A percentile compares a stretch with the other conserved stretches of the same genome.
These are phyloP conservation scores for Parafenestella ontariensis DNA, from an alignment of 2,329 filamentous ascomycete genomes.

Conservation along the genomic window DNA sequence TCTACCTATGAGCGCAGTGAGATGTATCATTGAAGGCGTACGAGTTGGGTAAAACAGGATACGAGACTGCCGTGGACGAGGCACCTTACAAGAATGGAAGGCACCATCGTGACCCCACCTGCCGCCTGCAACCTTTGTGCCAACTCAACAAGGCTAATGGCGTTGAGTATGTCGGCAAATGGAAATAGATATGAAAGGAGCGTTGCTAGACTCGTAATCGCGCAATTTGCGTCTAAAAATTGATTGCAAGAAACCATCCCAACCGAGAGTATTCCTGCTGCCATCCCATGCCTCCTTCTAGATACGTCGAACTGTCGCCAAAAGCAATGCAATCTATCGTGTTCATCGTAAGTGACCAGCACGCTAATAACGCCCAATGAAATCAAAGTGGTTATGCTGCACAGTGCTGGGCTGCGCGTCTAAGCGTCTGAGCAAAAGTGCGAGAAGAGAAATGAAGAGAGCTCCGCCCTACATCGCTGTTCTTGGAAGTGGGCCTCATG, in stretches of 20 bases:
- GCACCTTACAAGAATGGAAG: neutral
- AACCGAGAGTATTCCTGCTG: too few relatives aligned
- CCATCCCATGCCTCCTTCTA: neutral
- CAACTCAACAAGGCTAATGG: too few relatives aligned
- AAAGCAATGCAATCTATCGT: neutral
- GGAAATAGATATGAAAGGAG: too few relatives aligned
- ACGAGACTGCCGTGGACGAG: neutral
- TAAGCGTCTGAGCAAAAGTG: too few relatives aligned
- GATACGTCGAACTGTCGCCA: neutral
- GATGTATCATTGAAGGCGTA: neutral
- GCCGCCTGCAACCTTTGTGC: too few relatives aligned
- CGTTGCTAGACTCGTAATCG: neutral
- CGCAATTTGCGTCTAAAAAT: neutral
- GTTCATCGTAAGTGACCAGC: neutral
- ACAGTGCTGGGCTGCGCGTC: neutral
- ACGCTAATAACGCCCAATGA: neutral
- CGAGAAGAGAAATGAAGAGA: too few relatives aligned
- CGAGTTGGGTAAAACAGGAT: neutral
- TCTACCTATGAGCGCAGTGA: neutral
- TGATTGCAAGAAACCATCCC: neutral
- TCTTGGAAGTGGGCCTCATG: too few relatives aligned
- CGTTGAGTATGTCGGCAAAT: too few relatives aligned
- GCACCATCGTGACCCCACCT: neutral
- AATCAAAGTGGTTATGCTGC: neutral
- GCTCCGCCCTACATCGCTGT: too few relatives aligned